Evolutionary conservation across 805 yeast species (phyloP).

Genomic region (Spathaspora arborariae): DNA sequence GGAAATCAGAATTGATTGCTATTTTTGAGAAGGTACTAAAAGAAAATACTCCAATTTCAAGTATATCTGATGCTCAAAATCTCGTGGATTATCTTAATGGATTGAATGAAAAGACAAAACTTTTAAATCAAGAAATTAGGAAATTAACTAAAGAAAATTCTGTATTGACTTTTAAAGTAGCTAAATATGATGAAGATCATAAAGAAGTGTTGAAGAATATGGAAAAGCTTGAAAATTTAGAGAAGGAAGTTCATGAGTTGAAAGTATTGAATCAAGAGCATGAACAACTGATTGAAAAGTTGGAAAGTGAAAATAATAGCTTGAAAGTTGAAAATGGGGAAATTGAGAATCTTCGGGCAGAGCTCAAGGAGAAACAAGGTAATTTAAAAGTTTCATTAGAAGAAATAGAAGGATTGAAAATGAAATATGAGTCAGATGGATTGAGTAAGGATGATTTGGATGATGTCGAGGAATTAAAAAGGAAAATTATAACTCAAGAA

Average conservation of each 20-base stretch:
- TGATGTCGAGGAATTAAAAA: neutral
- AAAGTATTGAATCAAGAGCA: neutral
- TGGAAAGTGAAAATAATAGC: slow-evolving; percentile 2
- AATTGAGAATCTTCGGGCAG: slow-evolving; percentile 5
- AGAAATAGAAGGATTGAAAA: slow-evolving; percentile 4
- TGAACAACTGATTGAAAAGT: neutral
- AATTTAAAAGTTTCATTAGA: neutral
- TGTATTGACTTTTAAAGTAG: slow-evolving; percentile 12
- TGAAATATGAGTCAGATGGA: slow-evolving; percentile 9
- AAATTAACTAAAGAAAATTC: slow-evolving; percentile 34
- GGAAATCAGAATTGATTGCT: slow-evolving; percentile 54
- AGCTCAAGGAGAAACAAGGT: slow-evolving; percentile 1
- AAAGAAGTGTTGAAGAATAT: neutral
- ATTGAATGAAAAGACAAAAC: slow-evolving; percentile 52
- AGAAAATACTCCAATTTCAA: slow-evolving; percentile 78
- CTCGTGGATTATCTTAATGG: slow-evolving; percentile 68
- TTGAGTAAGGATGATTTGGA: no score
- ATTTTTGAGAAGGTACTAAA: slow-evolving; percentile 65
- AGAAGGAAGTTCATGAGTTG: neutral
- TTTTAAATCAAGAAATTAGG: slow-evolving; percentile 66
- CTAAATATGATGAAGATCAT: slow-evolving; percentile 4
- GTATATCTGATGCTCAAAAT: slow-evolving; percentile 67
- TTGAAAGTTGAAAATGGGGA: slow-evolving; percentile 11
- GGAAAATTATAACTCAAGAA: neutral
- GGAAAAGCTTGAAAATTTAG: neutral